These are phyloP conservation scores for Alternaria postmessia DNA, from an alignment of 2,329 filamentous ascomycete species.

Conservation along the genomic window DNA sequence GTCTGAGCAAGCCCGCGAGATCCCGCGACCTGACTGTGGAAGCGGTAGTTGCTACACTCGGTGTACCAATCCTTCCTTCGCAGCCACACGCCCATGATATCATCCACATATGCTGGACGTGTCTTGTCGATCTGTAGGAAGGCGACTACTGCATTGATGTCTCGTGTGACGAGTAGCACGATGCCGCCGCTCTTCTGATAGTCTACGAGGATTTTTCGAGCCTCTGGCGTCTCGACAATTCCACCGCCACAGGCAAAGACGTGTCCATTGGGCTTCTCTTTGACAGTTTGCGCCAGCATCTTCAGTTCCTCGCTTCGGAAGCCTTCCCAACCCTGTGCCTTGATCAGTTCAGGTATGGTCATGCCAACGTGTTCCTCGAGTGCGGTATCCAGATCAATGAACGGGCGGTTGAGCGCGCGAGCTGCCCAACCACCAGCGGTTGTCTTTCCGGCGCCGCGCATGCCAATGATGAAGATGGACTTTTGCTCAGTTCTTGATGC, in stretches of 20 bases:
- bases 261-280: conserved; percentile 76
- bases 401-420: conserved; percentile 74
- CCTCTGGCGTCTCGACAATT: conserved; percentile 84
- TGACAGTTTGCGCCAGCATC: conserved; percentile 75
- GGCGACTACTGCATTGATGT: conserved; percentile 86
- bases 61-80: conserved; percentile 89
- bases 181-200: conserved; percentile 80
- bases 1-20: conserved; percentile 60
- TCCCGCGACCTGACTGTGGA: conserved; percentile 77
- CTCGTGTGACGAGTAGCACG: conserved; percentile 85
- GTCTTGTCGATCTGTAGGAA: conserved; percentile 90
- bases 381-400: conserved; percentile 88
- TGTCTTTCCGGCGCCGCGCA: conserved; percentile 97
- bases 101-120: conserved; percentile 88
- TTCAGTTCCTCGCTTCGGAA: conserved; percentile 83
- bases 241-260: conserved; percentile 95
- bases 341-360: conserved; percentile 87
- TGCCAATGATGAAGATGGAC: conserved; percentile 93
- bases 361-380: conserved; percentile 77
- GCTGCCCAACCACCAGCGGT: conserved; percentile 90
- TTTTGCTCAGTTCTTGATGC: conserved; percentile 53
- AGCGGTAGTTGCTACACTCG: conserved; percentile 93
- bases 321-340: conserved; percentile 80
- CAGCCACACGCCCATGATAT: conserved; percentile 90
- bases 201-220: conserved; percentile 75